These are phyloP conservation scores for Wickerhamiella infanticola DNA, from an alignment of 1,139 yeast genomes.

Conservation along the genomic window DNA sequence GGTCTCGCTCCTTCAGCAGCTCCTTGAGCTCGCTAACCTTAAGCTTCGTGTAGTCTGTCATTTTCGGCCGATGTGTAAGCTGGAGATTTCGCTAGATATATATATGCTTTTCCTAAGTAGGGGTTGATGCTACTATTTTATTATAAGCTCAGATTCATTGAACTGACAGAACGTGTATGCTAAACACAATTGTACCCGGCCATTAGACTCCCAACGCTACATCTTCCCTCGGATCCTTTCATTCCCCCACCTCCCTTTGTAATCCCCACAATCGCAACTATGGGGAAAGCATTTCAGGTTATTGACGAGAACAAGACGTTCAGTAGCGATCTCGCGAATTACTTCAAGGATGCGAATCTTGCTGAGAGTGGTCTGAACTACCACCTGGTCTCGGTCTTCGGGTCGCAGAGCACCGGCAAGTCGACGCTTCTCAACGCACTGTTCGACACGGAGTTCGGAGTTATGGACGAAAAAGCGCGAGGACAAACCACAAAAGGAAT, in stretches of 20 bases:
- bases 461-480: conserved; percentile 78
- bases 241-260: neutral
- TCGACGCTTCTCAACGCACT: conserved; percentile 74
- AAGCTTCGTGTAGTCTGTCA: conserved; percentile 34
- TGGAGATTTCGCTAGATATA: no score
- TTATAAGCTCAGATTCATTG: no score
- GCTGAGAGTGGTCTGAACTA: conserved; percentile 50
- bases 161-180: no score
- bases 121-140: no score
- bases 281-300: conserved; percentile 32
- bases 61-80: neutral
- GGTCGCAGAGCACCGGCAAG: conserved; percentile 93
- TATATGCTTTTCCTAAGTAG: no score
- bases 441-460: conserved; percentile 79
- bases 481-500: conserved; percentile 87
- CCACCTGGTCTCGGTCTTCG: conserved; percentile 89
- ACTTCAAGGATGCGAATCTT: conserved; percentile 24
- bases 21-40: conserved; percentile 85
- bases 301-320: conserved; percentile 65
- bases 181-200: no score
- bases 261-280: neutral
- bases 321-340: conserved; percentile 23
- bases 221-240: no score
- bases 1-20: conserved; percentile 47
- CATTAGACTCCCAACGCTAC: no score